Conservation (phyloP, 345 rosid species). For the Acer negundo region DNA sequence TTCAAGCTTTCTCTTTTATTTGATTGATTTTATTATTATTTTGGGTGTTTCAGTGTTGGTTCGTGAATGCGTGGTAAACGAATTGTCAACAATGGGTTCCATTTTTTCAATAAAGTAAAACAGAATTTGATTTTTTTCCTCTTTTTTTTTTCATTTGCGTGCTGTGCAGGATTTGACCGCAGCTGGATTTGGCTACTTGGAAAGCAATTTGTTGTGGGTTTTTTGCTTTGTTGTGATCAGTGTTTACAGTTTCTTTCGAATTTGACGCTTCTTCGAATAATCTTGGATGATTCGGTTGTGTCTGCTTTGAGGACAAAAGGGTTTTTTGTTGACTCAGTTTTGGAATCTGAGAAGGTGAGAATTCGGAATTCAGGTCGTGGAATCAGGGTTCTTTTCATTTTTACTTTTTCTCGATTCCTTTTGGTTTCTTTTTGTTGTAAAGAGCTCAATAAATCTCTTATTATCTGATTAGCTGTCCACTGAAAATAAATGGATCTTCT, state of each 20-base stretch:
- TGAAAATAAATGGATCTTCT: not conserved
- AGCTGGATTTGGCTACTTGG: not conserved
- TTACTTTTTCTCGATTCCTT: not conserved
- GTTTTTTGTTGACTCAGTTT: slow-evolving; percentile 7
- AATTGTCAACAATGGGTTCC: slow-evolving; percentile 18
- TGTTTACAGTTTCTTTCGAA: not conserved
- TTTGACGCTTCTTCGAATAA: slow-evolving; percentile 3
- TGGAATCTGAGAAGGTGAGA: slow-evolving; percentile 14
- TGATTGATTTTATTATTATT: not conserved
- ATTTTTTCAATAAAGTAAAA: slow-evolving; percentile 13
- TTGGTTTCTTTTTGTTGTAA: not conserved
- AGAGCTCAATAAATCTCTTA: not conserved
- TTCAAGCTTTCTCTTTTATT: slow-evolving; percentile 19
- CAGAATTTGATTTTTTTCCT: not conserved
- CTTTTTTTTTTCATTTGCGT: not conserved
- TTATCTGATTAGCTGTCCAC: not conserved
- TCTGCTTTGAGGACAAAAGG: slow-evolving; percentile 15
- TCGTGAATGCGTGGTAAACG: slow-evolving; percentile 2
- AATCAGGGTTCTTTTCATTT: slow-evolving; percentile 3
- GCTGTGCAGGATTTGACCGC: slow-evolving; percentile 7
- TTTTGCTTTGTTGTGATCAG: slow-evolving; percentile 10
- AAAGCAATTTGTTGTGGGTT: not conserved
- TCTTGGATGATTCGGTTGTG: not conserved
- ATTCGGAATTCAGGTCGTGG: slow-evolving; percentile 10
- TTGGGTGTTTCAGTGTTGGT: not conserved